Base-by-base conservation (phyloP, 805 yeast genomes). In the Zygosaccharomyces bailii region DNA sequence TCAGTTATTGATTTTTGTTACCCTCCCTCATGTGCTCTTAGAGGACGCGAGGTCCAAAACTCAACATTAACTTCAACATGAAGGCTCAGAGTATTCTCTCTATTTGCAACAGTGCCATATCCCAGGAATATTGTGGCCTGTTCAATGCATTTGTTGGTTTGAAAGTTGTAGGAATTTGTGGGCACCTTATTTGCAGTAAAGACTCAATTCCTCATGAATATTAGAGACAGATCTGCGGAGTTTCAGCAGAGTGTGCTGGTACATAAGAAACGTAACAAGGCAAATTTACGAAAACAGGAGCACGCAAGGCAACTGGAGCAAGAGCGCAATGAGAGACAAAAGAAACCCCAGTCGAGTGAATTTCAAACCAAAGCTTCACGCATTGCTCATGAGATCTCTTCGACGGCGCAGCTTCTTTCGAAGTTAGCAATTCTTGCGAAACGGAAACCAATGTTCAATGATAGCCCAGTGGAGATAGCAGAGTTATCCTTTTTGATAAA, bases 401-500 rank as follows among this genome's bases (percentile, higher is more conserved):
- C 80, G 43, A 87, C 91, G 9, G 90, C 96, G 4, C 87, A 80
- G 42, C 72, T 89, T 54, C 71, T 93, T 44, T 80, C 84, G 30
- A 82, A 88, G 56, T 72, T 93, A 43, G 96, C 98, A 2, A 71
- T 65, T 29, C 59, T 93, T 52, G 97, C 99, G 3, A 88, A 85
- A 63, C 74, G 89, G 55, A 90, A 89, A 61, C 95, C 96, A 14
- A 67, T 91, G 60, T 87, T 93, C 53, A 96, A 90, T 59, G 99
- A 93, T 66, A 82, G 85, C 53, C 97, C 98, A 0, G 82, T 87
- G 11, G 98, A 93, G 60, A 87, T 93, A 51, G 86, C 90, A 16
- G 96, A 93, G 63, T 71, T 93, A 51, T 90, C 99, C 0, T 86
- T 82, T 54, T 83, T 89, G 33, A 76, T 78, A 52, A 78, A 78